Conservation (phyloP, 139 green algal species). For the Chlorella sorokiniana region DNA sequence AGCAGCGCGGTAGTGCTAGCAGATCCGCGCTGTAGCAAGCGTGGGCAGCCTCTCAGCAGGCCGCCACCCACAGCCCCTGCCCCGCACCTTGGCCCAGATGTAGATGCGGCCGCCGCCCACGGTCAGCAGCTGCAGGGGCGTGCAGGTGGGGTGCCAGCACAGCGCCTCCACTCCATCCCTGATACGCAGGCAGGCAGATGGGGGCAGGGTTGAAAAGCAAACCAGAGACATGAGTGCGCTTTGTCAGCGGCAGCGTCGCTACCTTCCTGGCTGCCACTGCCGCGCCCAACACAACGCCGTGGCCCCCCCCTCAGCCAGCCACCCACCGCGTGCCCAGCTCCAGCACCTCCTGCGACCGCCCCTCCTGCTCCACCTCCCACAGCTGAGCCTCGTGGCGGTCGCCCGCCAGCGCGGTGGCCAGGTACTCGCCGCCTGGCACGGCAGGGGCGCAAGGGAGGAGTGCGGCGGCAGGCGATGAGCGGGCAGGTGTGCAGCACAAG, state of each 20-base stretch:
- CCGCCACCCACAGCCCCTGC: not conserved
- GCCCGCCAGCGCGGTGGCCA: not conserved
- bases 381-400: not conserved
- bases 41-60: not conserved
- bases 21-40: too few relatives aligned
- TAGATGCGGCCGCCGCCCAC: slow-evolving; percentile 64
- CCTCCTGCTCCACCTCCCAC: slow-evolving; percentile 7
- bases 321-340: slow-evolving; percentile 21
- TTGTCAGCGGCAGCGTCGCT: too few relatives aligned
- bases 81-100: slow-evolving; percentile 73
- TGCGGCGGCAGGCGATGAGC: not conserved
- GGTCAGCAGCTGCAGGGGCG: slow-evolving; percentile 62
- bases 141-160: slow-evolving; percentile 78
- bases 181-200: slow-evolving; percentile 20
- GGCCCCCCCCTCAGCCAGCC: too few relatives aligned
- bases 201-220: not conserved
- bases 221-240: too few relatives aligned
- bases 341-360: not conserved
- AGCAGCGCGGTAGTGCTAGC: too few relatives aligned
- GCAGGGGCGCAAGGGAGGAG: not conserved
- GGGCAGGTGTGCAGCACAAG: not conserved
- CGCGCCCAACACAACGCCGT: too few relatives aligned
- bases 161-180: slow-evolving; percentile 65
- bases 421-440: slow-evolving; percentile 10
- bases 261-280: too few relatives aligned